Evolutionary conservation across 2,329 filamentous ascomycete genomes (phyloP).

Genomic region (Pestalotiopsis sp.): DNA sequence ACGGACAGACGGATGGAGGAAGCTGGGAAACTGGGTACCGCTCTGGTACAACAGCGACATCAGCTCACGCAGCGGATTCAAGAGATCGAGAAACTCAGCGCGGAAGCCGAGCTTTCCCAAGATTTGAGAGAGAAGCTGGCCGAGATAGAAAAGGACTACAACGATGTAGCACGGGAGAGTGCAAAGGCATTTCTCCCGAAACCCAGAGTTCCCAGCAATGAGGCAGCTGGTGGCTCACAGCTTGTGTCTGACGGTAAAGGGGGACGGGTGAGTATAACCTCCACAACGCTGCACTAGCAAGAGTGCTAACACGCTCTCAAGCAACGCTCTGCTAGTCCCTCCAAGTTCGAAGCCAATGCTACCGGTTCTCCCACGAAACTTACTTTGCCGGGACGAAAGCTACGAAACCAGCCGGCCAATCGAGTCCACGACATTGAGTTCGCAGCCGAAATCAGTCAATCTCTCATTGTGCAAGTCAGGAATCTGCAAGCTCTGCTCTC

Average conservation of each 20-base stretch:
- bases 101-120: slow-evolving; percentile 76
- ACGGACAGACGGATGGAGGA: slow-evolving; percentile 91
- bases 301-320: background rate
- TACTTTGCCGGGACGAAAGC: slow-evolving; percentile 81
- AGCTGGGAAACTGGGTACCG: slow-evolving; percentile 81
- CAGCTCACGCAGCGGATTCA: slow-evolving; percentile 80
- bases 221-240: slow-evolving; percentile 55
- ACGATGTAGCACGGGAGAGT: slow-evolving; percentile 88
- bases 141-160: slow-evolving; percentile 92
- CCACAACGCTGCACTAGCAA: background rate
- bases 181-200: slow-evolving; percentile 87
- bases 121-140: slow-evolving; percentile 81
- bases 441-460: slow-evolving; percentile 96
- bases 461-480: slow-evolving; percentile 89
- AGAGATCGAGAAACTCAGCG: slow-evolving; percentile 79
- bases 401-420: slow-evolving; percentile 86
- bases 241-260: slow-evolving; percentile 55
- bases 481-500: slow-evolving; percentile 83
- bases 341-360: slow-evolving; percentile 82
- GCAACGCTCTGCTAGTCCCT: slow-evolving; percentile 71
- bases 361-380: slow-evolving; percentile 88
- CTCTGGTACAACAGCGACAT: slow-evolving; percentile 83
- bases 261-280: slow-evolving; percentile 49
- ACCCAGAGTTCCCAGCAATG: slow-evolving; percentile 75
- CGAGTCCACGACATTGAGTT: slow-evolving; percentile 96